phyloP scores from a whole-genome alignment of 192 early-diverging fungal species.

The Piromyces finnis region DNA sequence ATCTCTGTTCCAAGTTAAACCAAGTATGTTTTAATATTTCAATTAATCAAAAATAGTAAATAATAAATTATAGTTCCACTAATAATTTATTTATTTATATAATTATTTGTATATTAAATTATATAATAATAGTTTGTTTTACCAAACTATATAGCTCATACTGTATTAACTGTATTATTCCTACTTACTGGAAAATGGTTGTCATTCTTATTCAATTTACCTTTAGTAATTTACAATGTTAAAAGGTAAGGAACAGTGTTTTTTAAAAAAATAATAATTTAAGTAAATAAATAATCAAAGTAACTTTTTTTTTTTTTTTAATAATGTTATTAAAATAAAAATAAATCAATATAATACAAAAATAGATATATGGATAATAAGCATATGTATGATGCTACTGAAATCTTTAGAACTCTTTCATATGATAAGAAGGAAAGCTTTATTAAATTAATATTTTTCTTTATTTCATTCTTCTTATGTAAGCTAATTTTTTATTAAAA shows the following conservation, averaged over 20 bases:
- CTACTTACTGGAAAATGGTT: constrained; percentile 77
- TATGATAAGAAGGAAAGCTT: constrained; percentile 93
- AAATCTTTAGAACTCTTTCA: constrained; percentile 87
- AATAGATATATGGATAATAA: constrained; percentile 59
- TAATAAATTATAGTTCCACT: background rate
- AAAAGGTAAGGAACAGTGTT: constrained; percentile 50
- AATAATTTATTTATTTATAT: too few species aligned
- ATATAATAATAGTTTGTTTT: constrained; percentile 60
- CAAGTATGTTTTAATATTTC: constrained; percentile 28
- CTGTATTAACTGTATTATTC: constrained; percentile 64
- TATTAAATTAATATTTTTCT: constrained; percentile 90
- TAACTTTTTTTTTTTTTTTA: too few species aligned
- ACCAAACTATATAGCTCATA: constrained; percentile 77
- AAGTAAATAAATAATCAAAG: too few species aligned
- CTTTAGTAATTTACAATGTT: constrained; percentile 69
- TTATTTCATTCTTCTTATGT: constrained; percentile 8
- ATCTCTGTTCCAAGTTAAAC: constrained; percentile 90
- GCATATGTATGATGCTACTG: constrained; percentile 94
- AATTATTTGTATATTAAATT: background rate
- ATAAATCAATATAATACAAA: too few species aligned
- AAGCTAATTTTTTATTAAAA: background rate
- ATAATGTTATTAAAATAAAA: too few species aligned
- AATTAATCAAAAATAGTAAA: too few species aligned
- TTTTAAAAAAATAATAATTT: constrained; percentile 2
- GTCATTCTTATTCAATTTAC: constrained; percentile 66